Conservation (phyloP, 2,329 filamentous ascomycete species). For the Cladosporium sp. region DNA sequence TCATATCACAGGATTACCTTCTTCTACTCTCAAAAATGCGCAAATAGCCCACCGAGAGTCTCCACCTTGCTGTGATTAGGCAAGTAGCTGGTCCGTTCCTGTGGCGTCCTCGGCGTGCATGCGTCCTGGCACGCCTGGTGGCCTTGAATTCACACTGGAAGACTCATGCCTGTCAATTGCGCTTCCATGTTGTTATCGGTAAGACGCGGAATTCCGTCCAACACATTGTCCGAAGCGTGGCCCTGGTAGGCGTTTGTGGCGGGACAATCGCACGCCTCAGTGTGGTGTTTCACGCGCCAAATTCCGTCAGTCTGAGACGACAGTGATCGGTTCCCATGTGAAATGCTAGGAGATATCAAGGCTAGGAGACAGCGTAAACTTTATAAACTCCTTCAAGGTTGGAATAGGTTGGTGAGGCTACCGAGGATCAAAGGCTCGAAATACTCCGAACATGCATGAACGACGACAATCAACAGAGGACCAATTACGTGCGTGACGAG, state of each 20-base stretch:
- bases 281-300: background rate
- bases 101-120: constrained; percentile 8
- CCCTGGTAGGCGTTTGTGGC: background rate
- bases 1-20: too few relatives aligned
- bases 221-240: background rate
- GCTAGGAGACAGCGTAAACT: too few relatives aligned
- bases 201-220: too few relatives aligned
- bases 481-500: constrained; percentile 4
- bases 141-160: too few relatives aligned
- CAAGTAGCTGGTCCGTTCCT: background rate
- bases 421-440: background rate
- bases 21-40: too few relatives aligned
- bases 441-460: constrained; percentile 5
- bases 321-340: background rate
- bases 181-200: too few relatives aligned
- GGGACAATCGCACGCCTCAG: background rate
- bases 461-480: constrained; percentile 3
- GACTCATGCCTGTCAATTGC: too few relatives aligned
- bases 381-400: too few relatives aligned
- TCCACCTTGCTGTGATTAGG: too few relatives aligned
- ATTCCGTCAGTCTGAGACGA: background rate
- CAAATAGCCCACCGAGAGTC: too few relatives aligned
- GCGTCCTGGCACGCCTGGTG: background rate
- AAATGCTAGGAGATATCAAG: too few relatives aligned
- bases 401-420: background rate